Conservation (phyloP, 2,329 filamentous ascomycete genomes). For the Cladosporium sp. region DNA sequence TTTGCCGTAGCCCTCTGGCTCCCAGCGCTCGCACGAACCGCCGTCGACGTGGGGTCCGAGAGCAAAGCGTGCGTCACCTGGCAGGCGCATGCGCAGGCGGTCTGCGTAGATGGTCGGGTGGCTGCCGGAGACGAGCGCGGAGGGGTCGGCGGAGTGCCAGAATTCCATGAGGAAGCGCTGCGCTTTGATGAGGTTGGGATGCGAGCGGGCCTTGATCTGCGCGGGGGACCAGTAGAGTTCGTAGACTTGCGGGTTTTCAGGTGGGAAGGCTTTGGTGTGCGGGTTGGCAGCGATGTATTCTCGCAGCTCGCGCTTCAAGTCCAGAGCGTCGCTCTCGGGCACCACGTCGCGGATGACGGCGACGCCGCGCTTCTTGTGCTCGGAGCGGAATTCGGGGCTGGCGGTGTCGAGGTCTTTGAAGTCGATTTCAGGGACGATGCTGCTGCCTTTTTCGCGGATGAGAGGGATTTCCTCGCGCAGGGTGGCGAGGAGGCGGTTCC, state of each 20-base stretch:
- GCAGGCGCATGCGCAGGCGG: conserved; percentile 51
- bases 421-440: conserved; percentile 44
- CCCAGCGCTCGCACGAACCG: conserved; percentile 50
- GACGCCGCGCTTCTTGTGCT: conserved; percentile 55
- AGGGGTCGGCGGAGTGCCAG: conserved; percentile 44
- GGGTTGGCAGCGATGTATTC: conserved; percentile 46
- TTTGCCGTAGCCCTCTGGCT: conserved; percentile 57
- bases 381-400: conserved; percentile 52
- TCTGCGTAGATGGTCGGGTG: conserved; percentile 48
- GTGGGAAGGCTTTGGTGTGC: conserved; percentile 44
- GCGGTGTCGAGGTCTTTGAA: conserved; percentile 44
- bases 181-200: conserved; percentile 44
- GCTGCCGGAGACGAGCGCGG: conserved; percentile 39
- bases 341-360: conserved; percentile 46
- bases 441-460: conserved; percentile 40
- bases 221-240: conserved; percentile 49
- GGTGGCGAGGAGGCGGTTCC: conserved; percentile 40
- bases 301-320: conserved; percentile 41
- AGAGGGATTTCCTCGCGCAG: conserved; percentile 43
- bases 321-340: conserved; percentile 39
- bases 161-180: conserved; percentile 47
- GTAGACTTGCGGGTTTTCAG: conserved; percentile 47
- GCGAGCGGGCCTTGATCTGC: conserved; percentile 44
- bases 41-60: conserved; percentile 55
- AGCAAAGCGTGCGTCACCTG: conserved; percentile 49